Conservation (phyloP, 1,284 basidiomycete genomes). For the Cryptococcus deneoformans region DNA sequence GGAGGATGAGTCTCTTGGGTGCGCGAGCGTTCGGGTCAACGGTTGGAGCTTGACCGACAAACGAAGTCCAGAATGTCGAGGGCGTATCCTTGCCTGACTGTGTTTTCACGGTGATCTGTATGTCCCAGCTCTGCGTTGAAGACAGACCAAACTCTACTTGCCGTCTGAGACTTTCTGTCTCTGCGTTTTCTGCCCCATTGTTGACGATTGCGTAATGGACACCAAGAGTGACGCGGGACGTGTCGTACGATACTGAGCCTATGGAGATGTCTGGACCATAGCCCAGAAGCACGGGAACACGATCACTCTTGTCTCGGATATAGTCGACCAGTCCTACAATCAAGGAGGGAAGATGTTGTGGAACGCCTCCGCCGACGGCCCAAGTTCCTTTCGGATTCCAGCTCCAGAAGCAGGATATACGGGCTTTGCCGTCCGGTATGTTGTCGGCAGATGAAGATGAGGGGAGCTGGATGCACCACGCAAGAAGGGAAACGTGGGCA, state of each 20-base stretch:
- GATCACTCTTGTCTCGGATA: slow-evolving; percentile 67
- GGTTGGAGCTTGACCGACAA: slow-evolving; percentile 56
- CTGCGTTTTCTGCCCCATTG: slow-evolving; percentile 60
- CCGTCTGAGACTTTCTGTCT: slow-evolving; percentile 56
- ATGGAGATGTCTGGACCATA: slow-evolving; percentile 82
- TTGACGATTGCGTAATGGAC: slow-evolving; percentile 80
- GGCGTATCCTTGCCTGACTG: slow-evolving; percentile 61
- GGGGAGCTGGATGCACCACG: slow-evolving; percentile 82
- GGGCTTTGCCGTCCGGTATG: slow-evolving; percentile 53
- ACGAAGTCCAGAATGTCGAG: slow-evolving; percentile 67
- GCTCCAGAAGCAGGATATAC: slow-evolving; percentile 91
- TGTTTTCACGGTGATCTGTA: slow-evolving; percentile 65
- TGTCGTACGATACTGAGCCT: slow-evolving; percentile 71
- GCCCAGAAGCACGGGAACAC: slow-evolving; percentile 69
- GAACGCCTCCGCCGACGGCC: slow-evolving; percentile 63
- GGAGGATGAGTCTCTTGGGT: slow-evolving; percentile 63
- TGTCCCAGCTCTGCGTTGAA: slow-evolving; percentile 82
- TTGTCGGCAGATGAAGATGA: slow-evolving; percentile 44
- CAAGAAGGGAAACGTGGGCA: slow-evolving; percentile 81
- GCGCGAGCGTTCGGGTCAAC: slow-evolving; percentile 44
- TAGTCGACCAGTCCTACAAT: slow-evolving; percentile 73
- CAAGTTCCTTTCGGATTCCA: slow-evolving; percentile 90
- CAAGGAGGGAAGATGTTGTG: slow-evolving; percentile 76
- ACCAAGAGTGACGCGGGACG: slow-evolving; percentile 73
- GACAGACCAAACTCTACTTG: slow-evolving; percentile 78